These are phyloP conservation scores for Raffaelea albimanens DNA, from an alignment of 2,329 filamentous ascomycete genomes.

Conservation along the genomic window DNA sequence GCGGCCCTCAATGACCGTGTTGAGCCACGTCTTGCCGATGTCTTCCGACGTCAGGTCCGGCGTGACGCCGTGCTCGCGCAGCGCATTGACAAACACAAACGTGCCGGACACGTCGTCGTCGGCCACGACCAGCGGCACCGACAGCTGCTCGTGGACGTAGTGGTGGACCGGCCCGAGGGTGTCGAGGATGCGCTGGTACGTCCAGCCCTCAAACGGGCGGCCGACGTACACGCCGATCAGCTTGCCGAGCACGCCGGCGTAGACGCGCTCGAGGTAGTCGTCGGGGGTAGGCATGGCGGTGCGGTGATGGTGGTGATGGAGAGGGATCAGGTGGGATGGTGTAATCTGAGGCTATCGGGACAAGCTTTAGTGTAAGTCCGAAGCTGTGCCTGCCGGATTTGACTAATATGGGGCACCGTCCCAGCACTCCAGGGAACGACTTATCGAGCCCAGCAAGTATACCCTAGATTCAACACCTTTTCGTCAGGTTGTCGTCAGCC, in stretches of 20 bases:
- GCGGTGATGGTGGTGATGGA: too few relatives aligned
- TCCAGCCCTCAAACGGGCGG: conserved; percentile 27
- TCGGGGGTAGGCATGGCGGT: conserved; percentile 1
- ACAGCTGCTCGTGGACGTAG: conserved; percentile 22
- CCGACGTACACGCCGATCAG: conserved; percentile 28
- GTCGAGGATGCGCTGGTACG: conserved; percentile 21
- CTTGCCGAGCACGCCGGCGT: conserved; percentile 29
- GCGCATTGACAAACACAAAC: conserved; percentile 24
- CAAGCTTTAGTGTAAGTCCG: too few relatives aligned
- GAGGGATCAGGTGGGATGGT: too few relatives aligned
- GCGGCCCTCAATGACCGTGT: conserved; percentile 20
- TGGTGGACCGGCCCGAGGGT: conserved; percentile 21
- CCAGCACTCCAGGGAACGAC: too few relatives aligned
- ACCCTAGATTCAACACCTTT: too few relatives aligned
- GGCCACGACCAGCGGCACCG: conserved; percentile 20
- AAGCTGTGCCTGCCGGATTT: too few relatives aligned
- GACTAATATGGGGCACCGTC: too few relatives aligned
- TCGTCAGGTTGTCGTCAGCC: too few relatives aligned
- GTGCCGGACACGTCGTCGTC: conserved; percentile 26
- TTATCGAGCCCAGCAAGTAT: too few relatives aligned
- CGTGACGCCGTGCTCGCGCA: conserved; percentile 20
- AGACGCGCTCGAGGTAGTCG: conserved; percentile 24
- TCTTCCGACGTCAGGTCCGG: conserved; percentile 11
- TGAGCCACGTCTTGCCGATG: conserved; percentile 23
- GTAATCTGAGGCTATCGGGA: too few relatives aligned